phyloP scores from a whole-genome alignment of 495 filamentous ascomycete species.

The Penicillium manginii region DNA sequence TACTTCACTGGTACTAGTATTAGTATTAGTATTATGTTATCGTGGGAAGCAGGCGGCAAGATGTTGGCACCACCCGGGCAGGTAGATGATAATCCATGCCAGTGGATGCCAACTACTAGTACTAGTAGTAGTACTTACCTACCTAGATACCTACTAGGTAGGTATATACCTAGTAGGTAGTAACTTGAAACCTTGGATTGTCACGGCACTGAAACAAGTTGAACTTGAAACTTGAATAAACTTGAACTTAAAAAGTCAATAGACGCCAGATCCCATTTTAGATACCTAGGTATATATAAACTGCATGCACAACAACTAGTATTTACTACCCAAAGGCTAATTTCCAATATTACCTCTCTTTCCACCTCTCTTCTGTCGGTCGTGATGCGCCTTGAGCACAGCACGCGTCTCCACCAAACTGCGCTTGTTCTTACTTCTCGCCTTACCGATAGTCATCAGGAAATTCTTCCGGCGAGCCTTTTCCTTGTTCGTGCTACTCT shows the following conservation, averaged over 20 bases:
- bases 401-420: constrained; percentile 82
- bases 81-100: too few species aligned
- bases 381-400: constrained; percentile 78
- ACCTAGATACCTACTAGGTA: too few species aligned
- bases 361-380: constrained; percentile 82
- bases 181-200: too few species aligned
- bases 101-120: too few species aligned
- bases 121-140: too few species aligned
- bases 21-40: too few species aligned
- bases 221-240: too few species aligned
- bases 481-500: constrained; percentile 97
- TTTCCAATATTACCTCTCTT: constrained; percentile 68
- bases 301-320: background rate
- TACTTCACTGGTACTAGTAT: too few species aligned
- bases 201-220: too few species aligned
- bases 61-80: too few species aligned
- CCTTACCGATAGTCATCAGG: constrained; percentile 95
- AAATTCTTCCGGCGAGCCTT: constrained; percentile 97
- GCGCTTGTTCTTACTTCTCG: constrained; percentile 87
- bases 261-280: constrained; percentile 15
- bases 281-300: constrained; percentile 2
- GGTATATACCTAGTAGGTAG: too few species aligned
- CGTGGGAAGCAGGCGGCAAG: too few species aligned
- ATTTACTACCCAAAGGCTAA: constrained; percentile 3
- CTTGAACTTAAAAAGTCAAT: background rate